Conservation (phyloP, 2,329 filamentous ascomycete species). For the Colletotrichum sp. region DNA sequence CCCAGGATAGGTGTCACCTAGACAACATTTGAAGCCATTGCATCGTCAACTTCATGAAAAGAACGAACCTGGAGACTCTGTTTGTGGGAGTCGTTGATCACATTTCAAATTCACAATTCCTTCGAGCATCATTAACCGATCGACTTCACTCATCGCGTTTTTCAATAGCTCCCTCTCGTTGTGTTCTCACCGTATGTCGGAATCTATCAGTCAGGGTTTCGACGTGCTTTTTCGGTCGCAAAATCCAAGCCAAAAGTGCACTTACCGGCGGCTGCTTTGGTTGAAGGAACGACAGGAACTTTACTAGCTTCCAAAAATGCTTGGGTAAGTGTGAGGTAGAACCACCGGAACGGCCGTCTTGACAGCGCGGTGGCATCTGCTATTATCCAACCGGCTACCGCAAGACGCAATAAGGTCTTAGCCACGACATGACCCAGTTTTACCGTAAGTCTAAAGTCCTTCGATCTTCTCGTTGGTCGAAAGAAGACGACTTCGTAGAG, state of each 20-base stretch:
- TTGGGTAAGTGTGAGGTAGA: not conserved
- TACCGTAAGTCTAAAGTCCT: not conserved
- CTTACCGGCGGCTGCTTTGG: not conserved
- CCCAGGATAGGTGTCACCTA: no score
- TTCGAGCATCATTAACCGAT: not conserved
- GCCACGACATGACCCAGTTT: not conserved
- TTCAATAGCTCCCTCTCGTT: fast-evolving
- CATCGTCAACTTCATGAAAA: no score
- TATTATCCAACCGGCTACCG: not conserved
- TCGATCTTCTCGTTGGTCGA: not conserved
- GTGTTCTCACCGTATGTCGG: fast-evolving
- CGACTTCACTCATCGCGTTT: fast-evolving
- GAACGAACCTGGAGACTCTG: not conserved
- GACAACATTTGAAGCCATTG: no score
- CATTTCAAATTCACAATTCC: not conserved
- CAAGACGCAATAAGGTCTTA: not conserved
- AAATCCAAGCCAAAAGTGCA: not conserved
- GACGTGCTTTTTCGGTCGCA: not conserved
- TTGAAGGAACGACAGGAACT: not conserved
- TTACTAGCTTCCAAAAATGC: fast-evolving
- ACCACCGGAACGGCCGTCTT: not conserved
- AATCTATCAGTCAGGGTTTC: not conserved
- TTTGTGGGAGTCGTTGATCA: not conserved
- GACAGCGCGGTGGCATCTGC: not conserved
- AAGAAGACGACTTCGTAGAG: not conserved